A percentile compares a stretch with the other conserved stretches of the same genome.
Conservation (phyloP, 2,329 filamentous ascomycete species). For the Colletotrichum trifolii region DNA sequence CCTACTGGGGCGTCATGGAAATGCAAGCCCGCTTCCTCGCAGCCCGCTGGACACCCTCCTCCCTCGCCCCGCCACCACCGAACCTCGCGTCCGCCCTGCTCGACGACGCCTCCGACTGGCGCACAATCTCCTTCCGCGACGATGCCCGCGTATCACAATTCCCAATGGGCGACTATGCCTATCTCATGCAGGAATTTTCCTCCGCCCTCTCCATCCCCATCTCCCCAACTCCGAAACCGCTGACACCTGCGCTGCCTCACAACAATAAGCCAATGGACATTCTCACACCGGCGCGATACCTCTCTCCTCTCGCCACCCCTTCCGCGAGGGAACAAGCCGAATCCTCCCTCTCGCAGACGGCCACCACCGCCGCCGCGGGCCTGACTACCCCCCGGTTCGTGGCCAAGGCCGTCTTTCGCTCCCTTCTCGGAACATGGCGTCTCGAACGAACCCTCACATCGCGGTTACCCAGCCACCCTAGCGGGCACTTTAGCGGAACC, state of each 20-base stretch:
- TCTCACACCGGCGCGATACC: slow-evolving; percentile 67
- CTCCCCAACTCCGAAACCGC: slow-evolving; percentile 44
- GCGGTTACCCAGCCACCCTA: slow-evolving; percentile 67
- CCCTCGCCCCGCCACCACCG: slow-evolving; percentile 38
- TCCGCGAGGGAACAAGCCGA: slow-evolving; percentile 52
- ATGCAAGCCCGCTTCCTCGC: slow-evolving; percentile 82
- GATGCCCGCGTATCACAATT: slow-evolving; percentile 73
- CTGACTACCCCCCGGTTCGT: slow-evolving; percentile 64
- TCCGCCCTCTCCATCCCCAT: slow-evolving; percentile 65
- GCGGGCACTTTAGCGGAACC: slow-evolving; percentile 72
- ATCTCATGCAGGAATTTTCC: slow-evolving; percentile 78
- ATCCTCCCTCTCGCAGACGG: slow-evolving; percentile 59
- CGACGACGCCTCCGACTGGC: slow-evolving; percentile 56
- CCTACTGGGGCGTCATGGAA: slow-evolving; percentile 89
- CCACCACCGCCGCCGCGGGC: slow-evolving; percentile 53
- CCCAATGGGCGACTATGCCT: slow-evolving; percentile 85
- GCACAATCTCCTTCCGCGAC: slow-evolving; percentile 61
- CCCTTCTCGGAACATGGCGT: slow-evolving; percentile 76
- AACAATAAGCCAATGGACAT: slow-evolving; percentile 61
- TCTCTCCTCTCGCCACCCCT: slow-evolving; percentile 50
- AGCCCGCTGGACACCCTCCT: slow-evolving; percentile 63
- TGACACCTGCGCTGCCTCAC: slow-evolving; percentile 52
- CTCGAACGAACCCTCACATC: slow-evolving; percentile 68
- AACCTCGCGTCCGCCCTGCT: slow-evolving; percentile 53
- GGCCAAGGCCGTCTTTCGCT: slow-evolving; percentile 75